phyloP scores from a whole-genome alignment of 2,329 filamentous ascomycete species.

The Aspergillus niger region DNA sequence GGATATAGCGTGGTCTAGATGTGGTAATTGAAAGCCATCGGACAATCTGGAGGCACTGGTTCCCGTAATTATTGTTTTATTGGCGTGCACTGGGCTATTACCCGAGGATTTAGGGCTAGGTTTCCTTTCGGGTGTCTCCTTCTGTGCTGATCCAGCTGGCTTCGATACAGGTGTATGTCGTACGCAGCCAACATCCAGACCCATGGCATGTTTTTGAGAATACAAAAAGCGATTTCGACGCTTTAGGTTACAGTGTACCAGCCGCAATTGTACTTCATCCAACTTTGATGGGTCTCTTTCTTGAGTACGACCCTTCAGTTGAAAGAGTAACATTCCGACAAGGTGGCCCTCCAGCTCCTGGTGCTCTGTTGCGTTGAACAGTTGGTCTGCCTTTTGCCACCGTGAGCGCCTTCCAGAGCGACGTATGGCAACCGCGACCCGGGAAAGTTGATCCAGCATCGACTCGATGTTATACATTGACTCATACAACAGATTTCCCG shows the following conservation, averaged over 20 bases:
- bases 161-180: neutral
- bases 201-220: constrained; percentile 13
- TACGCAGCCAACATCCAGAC: neutral
- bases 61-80: neutral
- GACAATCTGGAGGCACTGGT: neutral
- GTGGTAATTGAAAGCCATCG: neutral
- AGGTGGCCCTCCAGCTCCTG: neutral
- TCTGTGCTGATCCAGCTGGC: neutral
- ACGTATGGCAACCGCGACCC: constrained; percentile 12
- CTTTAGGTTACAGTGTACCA: constrained; percentile 13
- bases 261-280: constrained; percentile 2
- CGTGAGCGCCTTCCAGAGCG: constrained; percentile 7
- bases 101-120: neutral
- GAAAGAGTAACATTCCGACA: neutral
- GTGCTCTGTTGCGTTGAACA: neutral
- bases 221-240: constrained; percentile 18
- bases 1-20: too few species aligned
- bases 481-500: neutral
- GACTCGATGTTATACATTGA: constrained; percentile 11
- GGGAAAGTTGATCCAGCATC: constrained; percentile 12
- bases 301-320: neutral
- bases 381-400: constrained; percentile 10
- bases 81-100: neutral
- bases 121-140: neutral
- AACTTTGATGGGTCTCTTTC: neutral